phyloP scores from a whole-genome alignment of 345 rosid genomes.

The Salix udensis region DNA sequence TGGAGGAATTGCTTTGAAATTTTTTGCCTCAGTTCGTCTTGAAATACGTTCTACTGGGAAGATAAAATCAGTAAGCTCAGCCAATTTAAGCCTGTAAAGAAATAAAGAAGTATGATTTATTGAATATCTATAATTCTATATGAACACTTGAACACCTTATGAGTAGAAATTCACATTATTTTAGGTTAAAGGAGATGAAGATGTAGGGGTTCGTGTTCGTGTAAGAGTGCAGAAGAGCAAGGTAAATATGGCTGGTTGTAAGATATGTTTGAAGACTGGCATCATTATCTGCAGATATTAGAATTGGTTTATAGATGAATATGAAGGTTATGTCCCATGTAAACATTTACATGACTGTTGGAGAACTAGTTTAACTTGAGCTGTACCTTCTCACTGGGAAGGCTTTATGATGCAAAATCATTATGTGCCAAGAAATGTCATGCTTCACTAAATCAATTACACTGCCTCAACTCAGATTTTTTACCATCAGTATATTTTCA shows the following conservation, averaged over 20 bases:
- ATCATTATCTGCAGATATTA: too few relatives aligned
- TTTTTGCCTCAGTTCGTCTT: conserved; percentile 89
- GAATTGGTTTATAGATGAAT: too few relatives aligned
- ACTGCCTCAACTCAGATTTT: background rate
- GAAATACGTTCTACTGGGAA: conserved; percentile 93
- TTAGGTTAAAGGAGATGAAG: conserved; percentile 90
- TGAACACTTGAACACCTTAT: background rate
- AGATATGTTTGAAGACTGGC: conserved; percentile 12
- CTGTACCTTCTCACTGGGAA: too few relatives aligned
- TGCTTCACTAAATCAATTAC: background rate
- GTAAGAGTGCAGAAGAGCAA: conserved; percentile 96
- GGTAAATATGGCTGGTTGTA: conserved; percentile 40
- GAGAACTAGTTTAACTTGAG: too few relatives aligned
- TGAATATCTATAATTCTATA: too few relatives aligned
- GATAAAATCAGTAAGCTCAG: conserved; percentile 83
- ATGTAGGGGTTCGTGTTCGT: conserved; percentile 83
- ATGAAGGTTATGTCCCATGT: too few relatives aligned
- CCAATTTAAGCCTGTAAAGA: conserved; percentile 9
- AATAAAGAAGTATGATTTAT: background rate
- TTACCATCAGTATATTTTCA: background rate
- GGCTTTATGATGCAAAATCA: too few relatives aligned
- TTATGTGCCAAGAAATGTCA: background rate
- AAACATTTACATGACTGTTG: too few relatives aligned
- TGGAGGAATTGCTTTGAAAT: conserved; percentile 93
- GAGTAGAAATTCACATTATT: conserved; percentile 6